phyloP scores from a whole-genome alignment of 257 asterid species.

The Nicotiana benthamiana region DNA sequence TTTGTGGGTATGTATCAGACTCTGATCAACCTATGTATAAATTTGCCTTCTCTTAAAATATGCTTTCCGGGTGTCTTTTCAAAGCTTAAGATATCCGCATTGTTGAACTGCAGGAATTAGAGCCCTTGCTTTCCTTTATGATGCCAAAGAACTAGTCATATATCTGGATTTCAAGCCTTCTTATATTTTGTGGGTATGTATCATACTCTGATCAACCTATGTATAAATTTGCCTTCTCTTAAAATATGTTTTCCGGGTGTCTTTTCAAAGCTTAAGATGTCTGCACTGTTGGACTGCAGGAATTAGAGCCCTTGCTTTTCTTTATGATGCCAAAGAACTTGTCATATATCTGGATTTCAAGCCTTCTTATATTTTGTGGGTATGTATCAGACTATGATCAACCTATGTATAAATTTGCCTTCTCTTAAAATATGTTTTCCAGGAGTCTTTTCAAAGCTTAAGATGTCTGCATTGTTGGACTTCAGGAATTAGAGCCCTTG shows the following conservation, averaged over 20 bases:
- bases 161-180: constrained; percentile 89
- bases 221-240: background rate
- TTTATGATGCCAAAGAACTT: too few species aligned
- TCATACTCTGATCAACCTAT: background rate
- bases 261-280: background rate
- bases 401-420: background rate
- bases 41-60: too few species aligned
- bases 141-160: constrained; percentile 75
- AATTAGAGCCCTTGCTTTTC: too few species aligned
- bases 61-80: too few species aligned
- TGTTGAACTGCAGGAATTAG: too few species aligned
- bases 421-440: background rate
- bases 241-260: background rate
- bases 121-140: too few species aligned
- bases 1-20: too few species aligned
- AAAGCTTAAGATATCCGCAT: too few species aligned
- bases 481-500: too few species aligned
- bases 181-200: constrained; percentile 65
- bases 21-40: too few species aligned
- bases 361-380: constrained; percentile 85
- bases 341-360: constrained; percentile 83
- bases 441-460: background rate
- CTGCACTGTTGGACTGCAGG: constrained; percentile 35
- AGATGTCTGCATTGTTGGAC: background rate
- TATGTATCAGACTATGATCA: constrained; percentile 11